Conservation (phyloP, 768 basidiomycete genomes). For the Aureoboletus auriporus region DNA sequence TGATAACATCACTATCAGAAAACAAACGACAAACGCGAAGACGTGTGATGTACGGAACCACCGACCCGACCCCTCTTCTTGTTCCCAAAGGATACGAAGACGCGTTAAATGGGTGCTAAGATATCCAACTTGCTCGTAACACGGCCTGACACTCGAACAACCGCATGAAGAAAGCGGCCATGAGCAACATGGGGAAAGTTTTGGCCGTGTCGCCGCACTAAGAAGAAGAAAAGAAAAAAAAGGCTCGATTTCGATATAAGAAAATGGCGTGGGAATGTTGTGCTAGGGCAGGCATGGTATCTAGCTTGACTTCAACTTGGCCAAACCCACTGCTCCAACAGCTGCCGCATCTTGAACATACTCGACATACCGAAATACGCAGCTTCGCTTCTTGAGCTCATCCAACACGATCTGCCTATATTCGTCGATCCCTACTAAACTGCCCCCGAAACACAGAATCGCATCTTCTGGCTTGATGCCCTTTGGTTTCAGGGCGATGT, state of each 20-base stretch:
- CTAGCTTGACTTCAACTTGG: conserved; percentile 18
- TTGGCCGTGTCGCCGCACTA: conserved; percentile 88
- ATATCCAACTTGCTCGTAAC: conserved; percentile 71
- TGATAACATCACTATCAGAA: too few species aligned
- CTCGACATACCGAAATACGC: conserved; percentile 61
- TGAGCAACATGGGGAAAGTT: conserved; percentile 90
- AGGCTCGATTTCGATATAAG: not conserved
- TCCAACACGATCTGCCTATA: conserved; percentile 58
- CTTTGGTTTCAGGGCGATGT: conserved; percentile 25
- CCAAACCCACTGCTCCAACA: conserved; percentile 58
- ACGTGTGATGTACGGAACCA: conserved; percentile 59
- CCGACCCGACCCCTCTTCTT: too few species aligned
- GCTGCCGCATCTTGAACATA: conserved; percentile 68
- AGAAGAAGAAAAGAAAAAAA: conserved; percentile 24
- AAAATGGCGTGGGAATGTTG: conserved; percentile 12
- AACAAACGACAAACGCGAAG: too few species aligned
- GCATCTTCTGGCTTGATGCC: conserved; percentile 50
- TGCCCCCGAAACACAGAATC: conserved; percentile 78
- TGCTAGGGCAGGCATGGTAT: conserved; percentile 23
- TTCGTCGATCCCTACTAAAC: conserved; percentile 56
- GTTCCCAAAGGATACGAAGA: too few species aligned
- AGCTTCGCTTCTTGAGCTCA: conserved; percentile 52
- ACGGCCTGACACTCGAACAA: conserved; percentile 89
- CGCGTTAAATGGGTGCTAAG: too few species aligned
- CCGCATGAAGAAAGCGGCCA: conserved; percentile 62